Base-by-base conservation (phyloP, 2,329 filamentous ascomycete genomes). In the Dichotomopilus funicola region DNA sequence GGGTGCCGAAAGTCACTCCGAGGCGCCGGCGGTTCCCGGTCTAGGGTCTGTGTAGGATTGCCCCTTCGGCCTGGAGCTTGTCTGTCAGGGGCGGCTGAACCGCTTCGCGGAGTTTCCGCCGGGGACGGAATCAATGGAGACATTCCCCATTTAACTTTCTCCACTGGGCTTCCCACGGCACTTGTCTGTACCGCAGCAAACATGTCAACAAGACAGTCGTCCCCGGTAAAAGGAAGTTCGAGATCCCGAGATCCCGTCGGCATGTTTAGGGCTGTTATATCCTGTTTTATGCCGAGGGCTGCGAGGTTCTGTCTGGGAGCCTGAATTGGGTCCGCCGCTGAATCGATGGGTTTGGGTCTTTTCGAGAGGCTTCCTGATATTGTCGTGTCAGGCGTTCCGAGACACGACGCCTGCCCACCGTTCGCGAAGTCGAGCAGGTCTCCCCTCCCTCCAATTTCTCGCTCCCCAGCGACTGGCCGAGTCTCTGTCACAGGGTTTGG, bases 141-240 rank as follows among this genome's bases (percentile, higher is more conserved):
- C 52, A 57, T 57, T 2, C 19, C 8, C 56, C 56, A 58, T 11
- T n/a, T 27, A 36, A 55, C 46, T 4, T 6, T 43, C 4, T 40
- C 11, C 9, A 5, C 19, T 19, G 40, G 8, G 27, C 11, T 6
- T 33, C 42, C 38, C 9, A 6, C 34, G 6, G 31, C n/a, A 31
- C 31, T 42, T 4, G 31, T 44, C 1, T 40, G 37, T n/a, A 46
- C 44, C 0, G 55, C 48, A 11, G 49, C 48, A 7, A 54, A 35
- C 43, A 57, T 44, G 38, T 51, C 48, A 11, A 54, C 45, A 7
- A 54, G 48, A 40, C 33, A 45, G 34, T 41, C 48, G 19, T 47
- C 33, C 8, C 43, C 51, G 6, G 51, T 46, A 4, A 53, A 42
- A 12, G 12, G 33, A 19, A 50, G 35, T n/a, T 38, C 41, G 9